phyloP scores from a whole-genome alignment of 345 rosid species.

The Sonneratia caseolaris region DNA sequence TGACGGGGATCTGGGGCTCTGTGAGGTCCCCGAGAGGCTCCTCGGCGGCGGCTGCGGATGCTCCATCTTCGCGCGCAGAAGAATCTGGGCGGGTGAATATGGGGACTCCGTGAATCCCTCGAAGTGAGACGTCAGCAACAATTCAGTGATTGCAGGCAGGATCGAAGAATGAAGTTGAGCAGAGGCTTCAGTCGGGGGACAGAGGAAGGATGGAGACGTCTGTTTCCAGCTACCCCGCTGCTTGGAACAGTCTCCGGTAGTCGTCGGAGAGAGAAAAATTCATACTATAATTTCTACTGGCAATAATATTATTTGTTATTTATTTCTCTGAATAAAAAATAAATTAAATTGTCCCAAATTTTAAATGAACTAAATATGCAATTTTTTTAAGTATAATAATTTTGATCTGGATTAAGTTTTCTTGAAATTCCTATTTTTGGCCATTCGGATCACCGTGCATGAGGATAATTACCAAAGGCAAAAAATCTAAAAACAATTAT shows the following conservation, averaged over 20 bases:
- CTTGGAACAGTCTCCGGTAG: background rate
- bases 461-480: too few relatives aligned
- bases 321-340: too few relatives aligned
- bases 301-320: too few relatives aligned
- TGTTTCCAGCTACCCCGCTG: constrained; percentile 4
- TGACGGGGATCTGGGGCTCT: constrained; percentile 84
- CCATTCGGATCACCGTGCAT: too few relatives aligned
- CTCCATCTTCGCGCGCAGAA: constrained; percentile 23
- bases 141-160: background rate
- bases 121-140: background rate
- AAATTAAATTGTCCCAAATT: too few relatives aligned
- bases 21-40: constrained; percentile 49
- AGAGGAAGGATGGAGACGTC: constrained; percentile 4
- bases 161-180: background rate
- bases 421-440: too few relatives aligned
- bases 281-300: background rate
- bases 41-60: constrained; percentile 65
- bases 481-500: too few relatives aligned
- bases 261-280: constrained; percentile 1
- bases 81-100: background rate
- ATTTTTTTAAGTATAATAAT: too few relatives aligned
- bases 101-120: background rate
- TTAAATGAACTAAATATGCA: too few relatives aligned
- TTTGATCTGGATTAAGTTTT: too few relatives aligned
- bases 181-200: background rate